These are phyloP conservation scores for Dictyostelium brefeldianum DNA, from an alignment of 78 protist species.

Conservation along the genomic window DNA sequence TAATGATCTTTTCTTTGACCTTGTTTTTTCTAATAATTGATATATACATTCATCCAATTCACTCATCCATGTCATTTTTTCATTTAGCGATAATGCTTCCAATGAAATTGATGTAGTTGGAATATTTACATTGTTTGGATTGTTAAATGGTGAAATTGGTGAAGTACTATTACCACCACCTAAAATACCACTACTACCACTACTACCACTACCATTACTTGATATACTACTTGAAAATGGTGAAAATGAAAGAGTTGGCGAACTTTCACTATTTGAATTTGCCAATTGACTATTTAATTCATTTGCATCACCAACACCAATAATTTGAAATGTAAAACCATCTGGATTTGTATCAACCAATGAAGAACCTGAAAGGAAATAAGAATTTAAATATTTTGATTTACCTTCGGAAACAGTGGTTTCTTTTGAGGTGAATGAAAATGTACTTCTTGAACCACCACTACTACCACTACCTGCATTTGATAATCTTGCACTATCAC, in stretches of 20 bases:
- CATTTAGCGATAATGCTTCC: slow-evolving; percentile 23
- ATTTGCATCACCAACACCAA: slow-evolving; percentile 31
- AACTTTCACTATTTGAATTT: neutral
- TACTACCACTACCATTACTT: neutral
- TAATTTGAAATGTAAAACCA: slow-evolving; percentile 35
- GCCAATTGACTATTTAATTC: neutral
- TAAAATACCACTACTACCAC: neutral
- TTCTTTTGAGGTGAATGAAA: neutral
- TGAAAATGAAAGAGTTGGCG: slow-evolving; percentile 9
- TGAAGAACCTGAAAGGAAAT: slow-evolving; percentile 26
- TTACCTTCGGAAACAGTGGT: slow-evolving; percentile 39
- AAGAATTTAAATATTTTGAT: slow-evolving; percentile 47
- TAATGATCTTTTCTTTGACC: slow-evolving; percentile 33
- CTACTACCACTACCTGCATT: neutral
- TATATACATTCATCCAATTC: slow-evolving; percentile 74
- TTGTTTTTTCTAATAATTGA: slow-evolving; percentile 62
- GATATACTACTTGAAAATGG: neutral
- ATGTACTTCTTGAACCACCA: neutral
- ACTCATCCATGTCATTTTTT: slow-evolving; percentile 74
- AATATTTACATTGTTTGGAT: neutral
- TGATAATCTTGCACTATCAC: slow-evolving; percentile 1
- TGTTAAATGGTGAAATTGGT: neutral
- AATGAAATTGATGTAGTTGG: slow-evolving; percentile 22
- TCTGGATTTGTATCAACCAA: slow-evolving; percentile 30
- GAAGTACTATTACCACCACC: neutral